Conservation (phyloP, 225 moss, liverwort and hornwort species). For the Antitrichia curtipendula region DNA sequence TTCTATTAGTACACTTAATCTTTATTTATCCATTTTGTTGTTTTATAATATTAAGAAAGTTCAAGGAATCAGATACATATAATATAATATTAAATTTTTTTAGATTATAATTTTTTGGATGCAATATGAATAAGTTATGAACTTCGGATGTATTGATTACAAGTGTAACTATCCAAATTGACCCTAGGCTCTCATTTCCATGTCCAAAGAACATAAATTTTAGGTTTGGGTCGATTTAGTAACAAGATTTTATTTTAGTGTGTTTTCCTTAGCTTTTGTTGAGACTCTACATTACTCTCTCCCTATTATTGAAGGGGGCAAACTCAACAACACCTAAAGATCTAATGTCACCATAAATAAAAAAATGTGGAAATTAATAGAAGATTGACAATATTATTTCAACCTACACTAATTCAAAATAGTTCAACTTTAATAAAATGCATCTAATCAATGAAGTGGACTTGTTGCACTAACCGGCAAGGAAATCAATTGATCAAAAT, state of each 20-base stretch:
- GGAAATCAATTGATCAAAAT: not conserved
- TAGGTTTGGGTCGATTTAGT: rapidly evolving
- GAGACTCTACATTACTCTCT: not conserved
- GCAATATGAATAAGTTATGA: not conserved
- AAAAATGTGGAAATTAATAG: not conserved
- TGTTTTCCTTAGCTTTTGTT: rapidly evolving
- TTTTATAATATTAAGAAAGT: not conserved
- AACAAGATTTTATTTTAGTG: not conserved
- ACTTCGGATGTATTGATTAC: not conserved
- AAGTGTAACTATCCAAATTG: not conserved
- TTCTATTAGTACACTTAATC: not conserved
- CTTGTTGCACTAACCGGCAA: not conserved
- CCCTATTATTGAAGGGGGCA: not conserved
- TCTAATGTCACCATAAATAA: not conserved
- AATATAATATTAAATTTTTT: not conserved
- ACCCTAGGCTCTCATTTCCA: not conserved
- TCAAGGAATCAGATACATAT: not conserved
- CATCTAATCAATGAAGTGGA: not conserved
- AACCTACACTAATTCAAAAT: not conserved
- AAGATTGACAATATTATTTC: not conserved
- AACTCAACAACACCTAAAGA: not conserved
- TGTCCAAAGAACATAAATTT: not conserved
- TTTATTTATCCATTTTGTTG: not conserved
- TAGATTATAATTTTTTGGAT: not conserved
- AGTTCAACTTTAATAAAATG: not conserved